phyloP scores from a whole-genome alignment of 768 basidiomycete genomes.

The Tricholoma flavovirens region DNA sequence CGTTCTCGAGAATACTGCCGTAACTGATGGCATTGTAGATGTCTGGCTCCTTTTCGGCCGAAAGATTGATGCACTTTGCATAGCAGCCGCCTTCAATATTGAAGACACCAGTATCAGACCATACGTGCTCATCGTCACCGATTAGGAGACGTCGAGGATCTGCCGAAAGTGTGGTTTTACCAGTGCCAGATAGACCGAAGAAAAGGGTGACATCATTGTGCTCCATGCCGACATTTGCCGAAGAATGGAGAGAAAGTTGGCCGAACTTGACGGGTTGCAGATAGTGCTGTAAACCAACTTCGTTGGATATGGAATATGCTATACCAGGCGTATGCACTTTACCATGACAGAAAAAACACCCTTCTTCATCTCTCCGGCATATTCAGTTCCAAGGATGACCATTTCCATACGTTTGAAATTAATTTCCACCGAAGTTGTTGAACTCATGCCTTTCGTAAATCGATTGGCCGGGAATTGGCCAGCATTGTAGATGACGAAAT shows the following conservation, averaged over 20 bases:
- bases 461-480: conserved; percentile 99
- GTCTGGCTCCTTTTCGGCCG: conserved; percentile 96
- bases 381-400: conserved; percentile 98
- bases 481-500: conserved; percentile 99
- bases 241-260: conserved; percentile 97
- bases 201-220: conserved; percentile 94
- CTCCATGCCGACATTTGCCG: conserved; percentile 90
- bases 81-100: conserved; percentile 99
- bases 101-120: conserved; percentile 99
- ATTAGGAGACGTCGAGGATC: conserved; percentile 92
- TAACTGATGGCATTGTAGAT: conserved; percentile 94
- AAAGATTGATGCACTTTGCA: conserved; percentile 96
- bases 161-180: conserved; percentile 97
- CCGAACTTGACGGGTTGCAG: conserved; percentile 98
- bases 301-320: conserved; percentile 8
- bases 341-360: conserved; percentile 99
- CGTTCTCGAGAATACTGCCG: conserved; percentile 97
- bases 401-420: conserved; percentile 99
- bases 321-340: conserved; percentile 11
- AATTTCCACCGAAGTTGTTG: conserved; percentile 97
- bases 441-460: conserved; percentile 99
- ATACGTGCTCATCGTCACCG: conserved; percentile 99
- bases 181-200: conserved; percentile 97
- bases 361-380: conserved; percentile 99
- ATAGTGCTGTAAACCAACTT: conserved; percentile 65